Base-by-base conservation (phyloP, 768 basidiomycete genomes). In the Grammothele lineata region DNA sequence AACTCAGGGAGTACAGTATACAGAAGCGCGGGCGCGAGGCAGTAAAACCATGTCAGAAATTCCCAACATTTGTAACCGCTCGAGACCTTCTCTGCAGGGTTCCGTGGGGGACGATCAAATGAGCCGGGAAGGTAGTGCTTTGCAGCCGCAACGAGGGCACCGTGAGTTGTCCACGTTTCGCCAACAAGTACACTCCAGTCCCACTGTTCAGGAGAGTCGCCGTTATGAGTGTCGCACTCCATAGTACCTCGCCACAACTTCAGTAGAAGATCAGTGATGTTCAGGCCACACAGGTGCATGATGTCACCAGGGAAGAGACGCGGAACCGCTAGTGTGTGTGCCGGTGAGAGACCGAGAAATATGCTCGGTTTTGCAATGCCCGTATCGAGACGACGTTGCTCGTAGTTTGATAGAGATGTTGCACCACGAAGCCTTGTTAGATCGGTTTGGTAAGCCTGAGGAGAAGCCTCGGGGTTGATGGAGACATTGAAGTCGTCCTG, bases 51-150 rank as follows among this genome's bases (percentile, higher is more conserved):
- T 0, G 40, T 40, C 0, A 57, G 50, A 30, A 44, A 64, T 24
- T 66, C 63, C 42, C 50, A 54, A 12, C 61, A 58, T 39, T 67
- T 67, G 53, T 63, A 67, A 0, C 64, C 61, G 22, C 56, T 61
- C 0, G 63, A 51, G 41, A 73, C 62, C 48, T 74, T 74, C 40
- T 67, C 59, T 0, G 70, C 68, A 14, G 60, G 60, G 44, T 76
- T 69, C 0, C 69, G 63, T 3, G 71, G 75, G 15, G 70, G 66
- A 1, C 66, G 60, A 53, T 73, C 66, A 56, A 72, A 73, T 0
- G 65, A 71, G 0, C 62, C 60, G n/a, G 71, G 71, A 15, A 74
- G 54, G 43, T 64, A 72, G 1, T 51, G 50, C 1, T 52, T 59
- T 1, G 62, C 54, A 9, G 36, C 48, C 0, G 62, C 69, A 15